Percentiles rank a stretch among this genome's conserved stretches.
Conservation (phyloP, 164 flowering plant species). For the Dillenia turbinata region DNA sequence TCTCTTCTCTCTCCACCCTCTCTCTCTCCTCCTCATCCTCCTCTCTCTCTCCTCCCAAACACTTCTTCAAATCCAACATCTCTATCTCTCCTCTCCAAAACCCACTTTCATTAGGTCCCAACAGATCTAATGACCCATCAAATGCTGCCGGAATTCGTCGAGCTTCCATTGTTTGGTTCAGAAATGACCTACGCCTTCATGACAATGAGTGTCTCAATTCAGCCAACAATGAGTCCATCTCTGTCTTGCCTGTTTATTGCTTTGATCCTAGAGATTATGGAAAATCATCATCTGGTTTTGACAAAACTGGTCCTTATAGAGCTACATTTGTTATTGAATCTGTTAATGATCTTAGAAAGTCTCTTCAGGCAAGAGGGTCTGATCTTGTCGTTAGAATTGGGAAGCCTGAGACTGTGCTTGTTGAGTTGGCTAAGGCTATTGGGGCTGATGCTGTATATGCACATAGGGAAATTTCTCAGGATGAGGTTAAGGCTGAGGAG, state of each 20-base stretch:
- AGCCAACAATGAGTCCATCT: slow-evolving; percentile 72
- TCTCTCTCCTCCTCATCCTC: slow-evolving; percentile 36
- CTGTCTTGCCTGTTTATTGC: slow-evolving; percentile 83
- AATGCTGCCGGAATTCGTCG: slow-evolving; percentile 66
- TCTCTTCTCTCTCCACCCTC: slow-evolving; percentile 40
- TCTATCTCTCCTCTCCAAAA: slow-evolving; percentile 58
- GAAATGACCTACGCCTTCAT: slow-evolving; percentile 78
- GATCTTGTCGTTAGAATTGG: slow-evolving; percentile 86
- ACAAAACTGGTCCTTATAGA: slow-evolving; percentile 78
- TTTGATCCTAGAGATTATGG: slow-evolving; percentile 91
- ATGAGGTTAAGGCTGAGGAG: slow-evolving; percentile 80
- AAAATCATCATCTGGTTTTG: slow-evolving; percentile 84
- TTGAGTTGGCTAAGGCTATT: slow-evolving; percentile 66
- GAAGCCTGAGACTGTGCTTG: slow-evolving; percentile 69
- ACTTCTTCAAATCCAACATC: slow-evolving; percentile 44
- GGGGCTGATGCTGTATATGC: slow-evolving; percentile 90
- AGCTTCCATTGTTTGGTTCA: slow-evolving; percentile 84
- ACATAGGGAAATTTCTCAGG: slow-evolving; percentile 70
- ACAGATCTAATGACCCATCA: slow-evolving; percentile 68
- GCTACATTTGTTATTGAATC: slow-evolving; percentile 78
- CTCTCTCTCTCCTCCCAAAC: slow-evolving; percentile 29
- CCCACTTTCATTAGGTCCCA: slow-evolving; percentile 51
- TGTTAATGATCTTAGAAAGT: slow-evolving; percentile 66
- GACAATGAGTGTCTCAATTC: slow-evolving; percentile 85
- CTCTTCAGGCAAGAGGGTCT: slow-evolving; percentile 67